Evolutionary conservation across 2,329 filamentous ascomycete genomes (phyloP), one percentile per base, ranked within the genome.

Genomic region (Myrmaecium sp.): DNA sequence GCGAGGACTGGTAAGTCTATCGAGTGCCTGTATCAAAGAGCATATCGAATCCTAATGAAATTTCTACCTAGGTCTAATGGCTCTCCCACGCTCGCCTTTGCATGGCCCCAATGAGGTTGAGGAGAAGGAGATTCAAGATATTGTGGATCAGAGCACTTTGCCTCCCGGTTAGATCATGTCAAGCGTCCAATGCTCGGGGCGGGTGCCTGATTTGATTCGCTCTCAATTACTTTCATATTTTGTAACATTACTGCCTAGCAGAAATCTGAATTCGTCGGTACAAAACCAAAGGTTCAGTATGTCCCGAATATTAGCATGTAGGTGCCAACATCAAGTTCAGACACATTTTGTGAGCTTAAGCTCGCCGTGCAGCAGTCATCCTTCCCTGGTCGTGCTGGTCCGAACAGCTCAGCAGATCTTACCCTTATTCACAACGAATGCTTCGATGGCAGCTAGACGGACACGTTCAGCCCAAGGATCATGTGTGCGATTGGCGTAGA

Each of bases 371-470:
- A n/a, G n/a, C n/a, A n/a, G n/a, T n/a, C n/a, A n/a, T n/a, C n/a
- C n/a, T n/a, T n/a, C n/a, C n/a, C n/a, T n/a, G n/a, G n/a, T n/a
- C n/a, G n/a, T n/a, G n/a, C n/a, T n/a, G n/a, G 13, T 7, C 24
- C 10, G 6, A 18, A 16, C 26, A 8, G 10, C 15, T 17, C 14
- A 29, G 10, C 33, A 17, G 18, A 94, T 78, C 36, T 74, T 73
- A 11, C 89, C 89, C 57, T 84, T 83, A 47, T 94, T 92, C n/a
- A 91, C 78, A 12, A 95, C 79, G 47, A 95, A 95, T 0, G 65
- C 78, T 47, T 95, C 82, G 15, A 95, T 51, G 3, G 72, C 79
- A 43, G 80, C 75, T 69, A 36, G 5, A n/a, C 21, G 8, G 9
- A 18, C 5, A 9, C 5, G n/a, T 25, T 42, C 26, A 41, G 40